These are phyloP conservation scores for Crassisporium funariophilum DNA, from an alignment of 768 basidiomycete genomes.

Conservation along the genomic window DNA sequence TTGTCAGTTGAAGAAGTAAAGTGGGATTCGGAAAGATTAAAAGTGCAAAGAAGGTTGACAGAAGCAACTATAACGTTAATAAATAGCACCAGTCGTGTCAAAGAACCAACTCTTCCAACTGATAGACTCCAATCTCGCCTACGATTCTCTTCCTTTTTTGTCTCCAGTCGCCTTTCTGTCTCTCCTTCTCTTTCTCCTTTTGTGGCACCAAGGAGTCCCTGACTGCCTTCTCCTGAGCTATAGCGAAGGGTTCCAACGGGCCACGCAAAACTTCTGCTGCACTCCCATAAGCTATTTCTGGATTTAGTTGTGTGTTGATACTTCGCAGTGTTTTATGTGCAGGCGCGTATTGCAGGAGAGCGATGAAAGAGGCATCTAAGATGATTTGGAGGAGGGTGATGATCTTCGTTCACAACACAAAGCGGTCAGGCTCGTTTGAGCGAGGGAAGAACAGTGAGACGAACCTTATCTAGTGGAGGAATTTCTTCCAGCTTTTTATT, in stretches of 20 bases:
- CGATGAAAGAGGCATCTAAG: slow-evolving; percentile 73
- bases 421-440: neutral
- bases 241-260: slow-evolving; percentile 62
- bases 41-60: too few species aligned
- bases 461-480: slow-evolving; percentile 48
- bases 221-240: slow-evolving; percentile 50
- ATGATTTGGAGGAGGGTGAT: slow-evolving; percentile 62
- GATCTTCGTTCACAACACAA: slow-evolving; percentile 38
- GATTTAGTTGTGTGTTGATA: slow-evolving; percentile 53
- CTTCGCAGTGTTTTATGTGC: slow-evolving; percentile 54
- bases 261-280: slow-evolving; percentile 59
- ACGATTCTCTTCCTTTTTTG: slow-evolving; percentile 54
- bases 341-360: slow-evolving; percentile 63
- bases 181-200: slow-evolving; percentile 34
- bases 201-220: slow-evolving; percentile 41
- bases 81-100: too few species aligned
- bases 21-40: too few species aligned
- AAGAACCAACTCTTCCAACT: slow-evolving; percentile 69
- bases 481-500: slow-evolving; percentile 29
- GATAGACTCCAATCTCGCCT: slow-evolving; percentile 65
- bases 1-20: too few species aligned
- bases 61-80: too few species aligned
- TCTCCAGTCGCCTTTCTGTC: slow-evolving; percentile 48
- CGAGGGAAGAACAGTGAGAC: slow-evolving; percentile 2
- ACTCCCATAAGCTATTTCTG: slow-evolving; percentile 54